Percentiles rank a stretch among this genome's conserved stretches.
These are phyloP conservation scores for Hyaloscypha bicolor DNA, from an alignment of 495 filamentous ascomycete genomes.

Conservation along the genomic window DNA sequence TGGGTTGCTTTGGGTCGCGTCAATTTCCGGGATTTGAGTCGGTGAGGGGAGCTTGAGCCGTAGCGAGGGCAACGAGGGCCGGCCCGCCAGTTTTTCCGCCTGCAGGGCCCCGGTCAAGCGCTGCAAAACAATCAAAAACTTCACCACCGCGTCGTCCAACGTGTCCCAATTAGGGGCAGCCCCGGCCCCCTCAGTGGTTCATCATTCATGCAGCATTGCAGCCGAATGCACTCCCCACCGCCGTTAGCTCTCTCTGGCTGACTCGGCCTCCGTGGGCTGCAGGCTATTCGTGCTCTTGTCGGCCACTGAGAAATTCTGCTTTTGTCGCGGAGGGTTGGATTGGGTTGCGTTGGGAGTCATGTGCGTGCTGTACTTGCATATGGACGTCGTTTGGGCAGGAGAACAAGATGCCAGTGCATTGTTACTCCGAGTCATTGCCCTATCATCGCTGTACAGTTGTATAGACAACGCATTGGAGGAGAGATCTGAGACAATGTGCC, in stretches of 20 bases:
- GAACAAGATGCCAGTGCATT: constrained; percentile 18
- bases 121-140: constrained; percentile 2
- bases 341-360: constrained; percentile 21
- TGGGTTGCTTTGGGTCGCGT: constrained; percentile 2
- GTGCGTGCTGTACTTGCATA: constrained; percentile 11
- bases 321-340: constrained; percentile 15
- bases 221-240: background rate
- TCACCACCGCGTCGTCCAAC: background rate
- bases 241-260: background rate
- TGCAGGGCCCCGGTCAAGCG: background rate
- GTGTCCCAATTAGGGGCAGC: background rate
- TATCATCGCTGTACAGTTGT: constrained; percentile 22
- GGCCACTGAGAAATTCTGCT: constrained; percentile 14
- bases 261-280: background rate
- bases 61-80: constrained; percentile 10
- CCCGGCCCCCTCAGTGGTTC: constrained; percentile 1
- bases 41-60: background rate
- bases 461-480: constrained; percentile 14
- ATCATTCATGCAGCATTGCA: constrained; percentile 4
- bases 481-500: background rate
- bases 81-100: constrained; percentile 15
- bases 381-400: background rate
- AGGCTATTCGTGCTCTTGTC: background rate
- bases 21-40: constrained; percentile 5
- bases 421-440: constrained; percentile 12